Conservation (phyloP, 2,329 filamentous ascomycete genomes). For the Hymenotorrendiella dingleyae region DNA sequence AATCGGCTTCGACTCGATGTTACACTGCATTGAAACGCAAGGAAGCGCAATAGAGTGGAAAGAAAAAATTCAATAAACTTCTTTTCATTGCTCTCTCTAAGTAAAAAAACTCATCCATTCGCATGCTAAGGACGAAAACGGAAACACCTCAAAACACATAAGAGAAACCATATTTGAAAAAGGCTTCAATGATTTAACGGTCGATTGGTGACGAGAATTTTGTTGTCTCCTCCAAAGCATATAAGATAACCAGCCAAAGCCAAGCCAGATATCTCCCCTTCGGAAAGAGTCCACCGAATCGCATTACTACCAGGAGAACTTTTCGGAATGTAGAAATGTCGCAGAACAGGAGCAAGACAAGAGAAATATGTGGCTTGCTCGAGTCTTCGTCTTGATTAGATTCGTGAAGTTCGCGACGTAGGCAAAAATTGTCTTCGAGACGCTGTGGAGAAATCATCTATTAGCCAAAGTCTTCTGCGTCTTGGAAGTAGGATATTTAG, state of each 20-base stretch:
- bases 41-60: background rate
- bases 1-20: background rate
- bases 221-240: constrained; percentile 24
- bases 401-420: constrained; percentile 31
- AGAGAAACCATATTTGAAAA: constrained; percentile 20
- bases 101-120: constrained; percentile 15
- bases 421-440: constrained; percentile 25
- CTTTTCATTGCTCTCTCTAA: constrained; percentile 21
- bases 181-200: constrained; percentile 28
- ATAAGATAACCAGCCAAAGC: constrained; percentile 27
- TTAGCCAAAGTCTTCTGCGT: background rate
- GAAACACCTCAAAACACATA: constrained; percentile 15
- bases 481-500: background rate
- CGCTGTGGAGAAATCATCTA: constrained; percentile 7
- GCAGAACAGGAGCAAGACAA: constrained; percentile 25
- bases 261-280: constrained; percentile 23
- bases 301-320: constrained; percentile 30
- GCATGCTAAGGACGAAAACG: constrained; percentile 17
- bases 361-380: constrained; percentile 23
- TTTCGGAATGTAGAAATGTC: constrained; percentile 31
- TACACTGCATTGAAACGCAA: background rate
- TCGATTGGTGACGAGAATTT: constrained; percentile 28
- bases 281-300: constrained; percentile 27
- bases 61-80: constrained; percentile 4
- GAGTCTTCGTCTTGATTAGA: constrained; percentile 28